Evolutionary conservation across 139 green algal species (phyloP).

Genomic region (Parachlorella kessleri): DNA sequence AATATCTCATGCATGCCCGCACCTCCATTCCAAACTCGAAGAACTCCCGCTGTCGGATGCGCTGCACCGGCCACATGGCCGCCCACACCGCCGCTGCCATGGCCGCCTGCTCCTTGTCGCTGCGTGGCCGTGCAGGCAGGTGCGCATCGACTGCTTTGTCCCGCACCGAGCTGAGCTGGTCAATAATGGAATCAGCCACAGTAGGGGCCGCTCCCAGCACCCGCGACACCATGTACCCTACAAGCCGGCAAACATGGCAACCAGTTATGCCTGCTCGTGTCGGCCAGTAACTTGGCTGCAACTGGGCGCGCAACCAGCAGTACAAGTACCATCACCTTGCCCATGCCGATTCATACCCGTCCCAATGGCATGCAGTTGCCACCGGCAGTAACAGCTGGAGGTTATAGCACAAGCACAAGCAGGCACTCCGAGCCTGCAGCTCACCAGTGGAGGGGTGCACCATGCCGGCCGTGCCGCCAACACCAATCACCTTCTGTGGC

Average conservation of each 20-base stretch:
- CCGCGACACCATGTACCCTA: slow-evolving; percentile 94
- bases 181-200: slow-evolving; percentile 83
- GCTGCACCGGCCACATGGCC: slow-evolving; percentile 85
- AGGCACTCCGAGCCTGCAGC: too few species aligned
- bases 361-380: too few species aligned
- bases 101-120: slow-evolving; percentile 54
- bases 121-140: slow-evolving; percentile 20
- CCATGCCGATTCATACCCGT: too few species aligned
- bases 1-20: too few species aligned
- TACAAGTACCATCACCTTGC: too few species aligned
- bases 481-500: slow-evolving; percentile 94
- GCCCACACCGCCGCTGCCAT: slow-evolving; percentile 81
- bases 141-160: slow-evolving; percentile 56
- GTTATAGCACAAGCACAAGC: too few species aligned
- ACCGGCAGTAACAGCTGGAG: too few species aligned
- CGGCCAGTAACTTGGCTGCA: too few species aligned
- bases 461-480: slow-evolving; percentile 96
- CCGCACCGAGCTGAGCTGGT: slow-evolving; percentile 56
- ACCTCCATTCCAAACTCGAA: slow-evolving; percentile 97
- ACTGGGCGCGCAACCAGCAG: too few species aligned
- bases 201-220: slow-evolving; percentile 85
- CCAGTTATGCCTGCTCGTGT: too few species aligned
- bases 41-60: slow-evolving; percentile 92
- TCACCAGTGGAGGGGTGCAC: slow-evolving; percentile 88
- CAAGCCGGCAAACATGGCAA: too few species aligned